Evolutionary conservation across 2,329 filamentous ascomycete species (phyloP).

Genomic region (Didymella sp.): DNA sequence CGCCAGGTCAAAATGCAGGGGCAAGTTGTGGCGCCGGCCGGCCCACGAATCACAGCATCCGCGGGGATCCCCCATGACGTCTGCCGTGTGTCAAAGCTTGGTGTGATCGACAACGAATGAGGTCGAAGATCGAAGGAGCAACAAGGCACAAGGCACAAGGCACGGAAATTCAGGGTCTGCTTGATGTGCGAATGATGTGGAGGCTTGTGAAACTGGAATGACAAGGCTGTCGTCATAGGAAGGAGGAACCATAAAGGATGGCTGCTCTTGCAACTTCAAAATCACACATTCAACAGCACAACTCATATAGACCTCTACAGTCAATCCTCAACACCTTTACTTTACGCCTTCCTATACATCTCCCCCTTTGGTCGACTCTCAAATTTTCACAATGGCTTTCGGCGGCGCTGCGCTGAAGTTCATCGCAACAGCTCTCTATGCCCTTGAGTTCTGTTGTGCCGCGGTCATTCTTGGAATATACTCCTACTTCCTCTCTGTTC

Average conservation of each 20-base stretch:
- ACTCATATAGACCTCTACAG: background rate
- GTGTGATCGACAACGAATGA: conserved; percentile 15
- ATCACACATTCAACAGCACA: background rate
- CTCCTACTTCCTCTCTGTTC: conserved; percentile 82
- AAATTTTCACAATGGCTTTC: conserved; percentile 60
- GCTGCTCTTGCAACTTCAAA: conserved; percentile 5
- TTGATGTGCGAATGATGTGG: conserved; percentile 14
- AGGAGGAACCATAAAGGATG: conserved; percentile 9
- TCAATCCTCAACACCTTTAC: conserved; percentile 1
- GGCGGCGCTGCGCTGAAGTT: conserved; percentile 71
- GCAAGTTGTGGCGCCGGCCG: conserved; percentile 11
- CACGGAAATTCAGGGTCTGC: conserved; percentile 11
- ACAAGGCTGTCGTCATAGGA: conserved; percentile 21
- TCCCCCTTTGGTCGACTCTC: background rate
- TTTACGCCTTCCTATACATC: background rate
- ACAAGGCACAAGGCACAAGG: conserved; percentile 20
- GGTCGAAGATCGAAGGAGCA: conserved; percentile 12
- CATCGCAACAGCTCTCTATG: conserved; percentile 73
- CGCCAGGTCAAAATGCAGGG: conserved; percentile 2
- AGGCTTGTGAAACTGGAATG: conserved; percentile 15
- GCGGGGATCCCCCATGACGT: conserved; percentile 12
- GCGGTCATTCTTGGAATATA: conserved; percentile 76
- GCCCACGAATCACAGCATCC: conserved; percentile 2
- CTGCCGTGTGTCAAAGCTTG: conserved; percentile 13
- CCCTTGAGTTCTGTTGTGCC: conserved; percentile 74